These are phyloP conservation scores for Skeletonema menzelii DNA, from an alignment of 108 stramenopile species.

Conservation along the genomic window DNA sequence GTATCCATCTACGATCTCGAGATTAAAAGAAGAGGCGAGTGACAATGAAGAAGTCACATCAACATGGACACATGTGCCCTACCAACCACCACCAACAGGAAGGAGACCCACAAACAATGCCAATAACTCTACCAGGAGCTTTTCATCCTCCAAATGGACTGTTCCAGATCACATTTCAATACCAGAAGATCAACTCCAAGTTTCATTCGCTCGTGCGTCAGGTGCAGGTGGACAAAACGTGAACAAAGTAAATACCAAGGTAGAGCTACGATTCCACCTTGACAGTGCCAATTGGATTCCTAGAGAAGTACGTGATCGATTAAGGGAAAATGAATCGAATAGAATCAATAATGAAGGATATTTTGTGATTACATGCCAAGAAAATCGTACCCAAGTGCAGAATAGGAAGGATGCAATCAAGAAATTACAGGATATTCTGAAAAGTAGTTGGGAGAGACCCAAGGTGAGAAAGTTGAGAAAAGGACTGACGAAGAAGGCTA, in stretches of 20 bases:
- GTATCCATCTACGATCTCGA: not conserved
- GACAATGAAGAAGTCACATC: conserved; percentile 19
- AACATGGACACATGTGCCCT: conserved; percentile 57
- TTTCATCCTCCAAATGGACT: conserved; percentile 55
- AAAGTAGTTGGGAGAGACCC: conserved; percentile 66
- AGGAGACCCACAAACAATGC: conserved; percentile 2
- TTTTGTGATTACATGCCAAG: conserved; percentile 71
- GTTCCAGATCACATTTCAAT: conserved; percentile 68
- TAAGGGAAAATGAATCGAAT: conserved; percentile 71
- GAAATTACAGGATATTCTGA: conserved; percentile 74
- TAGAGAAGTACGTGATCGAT: conserved; percentile 72
- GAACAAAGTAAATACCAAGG: conserved; percentile 93
- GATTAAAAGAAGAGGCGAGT: not conserved
- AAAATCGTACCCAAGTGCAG: conserved; percentile 83
- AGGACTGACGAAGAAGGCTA: conserved; percentile 63
- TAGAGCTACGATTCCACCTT: conserved; percentile 85
- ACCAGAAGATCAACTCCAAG: conserved; percentile 57
- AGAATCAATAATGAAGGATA: conserved; percentile 87
- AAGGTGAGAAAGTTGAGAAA: conserved; percentile 71
- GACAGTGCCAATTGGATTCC: conserved; percentile 77
- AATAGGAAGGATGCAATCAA: conserved; percentile 79
- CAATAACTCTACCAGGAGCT: conserved; percentile 18
- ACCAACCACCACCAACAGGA: conserved; percentile 23
- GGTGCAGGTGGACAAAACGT: conserved; percentile 96
- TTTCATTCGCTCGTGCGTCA: conserved; percentile 46